A percentile compares a stretch with the other conserved stretches of the same genome.
phyloP scores from a whole-genome alignment of 768 basidiomycete genomes.

The Suillus fuscotomentosus region DNA sequence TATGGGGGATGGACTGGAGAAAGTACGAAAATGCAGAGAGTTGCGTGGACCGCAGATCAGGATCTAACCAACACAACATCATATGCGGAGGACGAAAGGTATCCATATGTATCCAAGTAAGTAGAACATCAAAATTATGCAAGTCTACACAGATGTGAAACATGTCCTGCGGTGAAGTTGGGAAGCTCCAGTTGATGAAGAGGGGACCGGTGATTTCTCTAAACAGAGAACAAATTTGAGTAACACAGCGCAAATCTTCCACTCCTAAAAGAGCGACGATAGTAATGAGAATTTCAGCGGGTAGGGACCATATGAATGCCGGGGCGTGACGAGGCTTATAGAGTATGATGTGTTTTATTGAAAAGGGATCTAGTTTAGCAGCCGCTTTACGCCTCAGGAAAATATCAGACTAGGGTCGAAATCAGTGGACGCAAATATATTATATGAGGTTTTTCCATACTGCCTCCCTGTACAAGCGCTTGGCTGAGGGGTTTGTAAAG shows the following conservation, averaged over 20 bases:
- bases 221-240: neutral
- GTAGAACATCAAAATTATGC: neutral
- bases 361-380: neutral
- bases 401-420: neutral
- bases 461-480: neutral
- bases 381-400: neutral
- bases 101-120: neutral
- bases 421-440: neutral
- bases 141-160: neutral
- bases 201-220: neutral
- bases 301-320: neutral
- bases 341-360: neutral
- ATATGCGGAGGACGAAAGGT: neutral
- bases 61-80: neutral
- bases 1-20: neutral
- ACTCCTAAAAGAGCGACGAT: neutral
- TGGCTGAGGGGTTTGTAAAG: neutral
- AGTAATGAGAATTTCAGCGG: neutral
- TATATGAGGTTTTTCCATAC: neutral
- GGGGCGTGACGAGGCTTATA: neutral
- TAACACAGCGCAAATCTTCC: neutral
- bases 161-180: neutral
- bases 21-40: neutral
- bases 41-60: neutral
- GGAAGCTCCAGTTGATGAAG: neutral